Percentiles rank a stretch among this genome's conserved stretches.
These are phyloP conservation scores for Colletotrichum agaves DNA, from an alignment of 2,329 filamentous ascomycete species.

Conservation along the genomic window DNA sequence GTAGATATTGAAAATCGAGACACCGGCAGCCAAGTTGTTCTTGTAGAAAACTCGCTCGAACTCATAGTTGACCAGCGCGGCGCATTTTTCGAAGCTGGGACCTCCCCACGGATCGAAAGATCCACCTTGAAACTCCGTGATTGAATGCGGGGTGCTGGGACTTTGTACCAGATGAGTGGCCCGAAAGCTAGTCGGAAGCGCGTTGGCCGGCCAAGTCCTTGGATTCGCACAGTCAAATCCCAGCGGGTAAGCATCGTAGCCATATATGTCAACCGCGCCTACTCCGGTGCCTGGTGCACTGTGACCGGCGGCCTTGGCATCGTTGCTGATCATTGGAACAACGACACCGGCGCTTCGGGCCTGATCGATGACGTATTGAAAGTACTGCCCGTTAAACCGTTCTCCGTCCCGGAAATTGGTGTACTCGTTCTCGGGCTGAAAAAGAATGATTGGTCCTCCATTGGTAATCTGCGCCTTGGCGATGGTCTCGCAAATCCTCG, in stretches of 20 bases:
- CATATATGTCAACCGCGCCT: constrained; percentile 49
- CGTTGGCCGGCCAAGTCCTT: constrained; percentile 44
- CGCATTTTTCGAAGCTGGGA: constrained; percentile 74
- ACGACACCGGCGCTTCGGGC: constrained; percentile 74
- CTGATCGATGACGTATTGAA: constrained; percentile 77
- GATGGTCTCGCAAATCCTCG: constrained; percentile 63
- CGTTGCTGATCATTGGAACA: constrained; percentile 81
- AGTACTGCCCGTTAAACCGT: constrained; percentile 72
- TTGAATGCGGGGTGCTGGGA: constrained; percentile 70
- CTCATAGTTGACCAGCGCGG: constrained; percentile 74
- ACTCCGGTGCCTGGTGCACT: constrained; percentile 71
- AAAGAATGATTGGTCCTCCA: constrained; percentile 80
- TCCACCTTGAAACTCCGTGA: constrained; percentile 77
- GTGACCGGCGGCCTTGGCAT: constrained; percentile 69
- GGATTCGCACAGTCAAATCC: constrained; percentile 70
- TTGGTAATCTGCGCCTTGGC: constrained; percentile 84
- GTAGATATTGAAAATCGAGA: constrained; percentile 77
- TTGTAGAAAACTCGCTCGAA: constrained; percentile 85
- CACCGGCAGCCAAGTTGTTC: constrained; percentile 74
- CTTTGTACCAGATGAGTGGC: constrained; percentile 56
- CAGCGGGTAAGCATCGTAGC: constrained; percentile 71
- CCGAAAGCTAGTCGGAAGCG: constrained; percentile 57
- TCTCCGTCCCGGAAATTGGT: constrained; percentile 57
- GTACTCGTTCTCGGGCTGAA: constrained; percentile 88
- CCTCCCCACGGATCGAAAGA: constrained; percentile 82